phyloP scores from a whole-genome alignment of 2,329 filamentous ascomycete genomes.

The Aplosporella prunicola region DNA sequence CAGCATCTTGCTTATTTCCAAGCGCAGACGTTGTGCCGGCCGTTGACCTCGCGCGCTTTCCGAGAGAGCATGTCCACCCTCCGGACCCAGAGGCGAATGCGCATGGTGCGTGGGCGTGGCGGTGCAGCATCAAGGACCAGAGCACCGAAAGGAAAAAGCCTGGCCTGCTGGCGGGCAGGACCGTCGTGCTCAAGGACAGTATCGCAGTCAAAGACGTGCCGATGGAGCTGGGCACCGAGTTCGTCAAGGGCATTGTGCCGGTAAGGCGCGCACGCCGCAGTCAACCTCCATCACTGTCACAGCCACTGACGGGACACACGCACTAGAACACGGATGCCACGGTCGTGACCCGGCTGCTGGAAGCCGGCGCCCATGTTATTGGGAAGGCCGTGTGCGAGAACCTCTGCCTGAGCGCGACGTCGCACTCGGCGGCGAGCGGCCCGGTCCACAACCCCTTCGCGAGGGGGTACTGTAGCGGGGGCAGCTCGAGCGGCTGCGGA shows the following conservation, averaged over 20 bases:
- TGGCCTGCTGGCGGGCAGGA: slow-evolving; percentile 29
- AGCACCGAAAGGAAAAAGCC: slow-evolving; percentile 6
- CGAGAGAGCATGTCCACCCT: slow-evolving; percentile 17
- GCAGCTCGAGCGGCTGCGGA: slow-evolving; percentile 41
- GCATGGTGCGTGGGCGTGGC: slow-evolving; percentile 37
- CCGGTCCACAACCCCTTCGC: slow-evolving; percentile 38
- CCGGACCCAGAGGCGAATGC: slow-evolving; percentile 18
- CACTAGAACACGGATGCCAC: slow-evolving; percentile 20
- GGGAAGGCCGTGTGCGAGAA: slow-evolving; percentile 27
- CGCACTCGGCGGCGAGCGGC: slow-evolving; percentile 30
- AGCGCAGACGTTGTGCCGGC: slow-evolving; percentile 23
- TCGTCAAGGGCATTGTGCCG: slow-evolving; percentile 17
- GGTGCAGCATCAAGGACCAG: slow-evolving; percentile 27
- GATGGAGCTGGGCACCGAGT: slow-evolving; percentile 23
- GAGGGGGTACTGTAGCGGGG: slow-evolving; percentile 40
- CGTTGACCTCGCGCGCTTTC: slow-evolving; percentile 26
- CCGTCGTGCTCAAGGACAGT: slow-evolving; percentile 24
- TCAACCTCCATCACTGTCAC: not conserved
- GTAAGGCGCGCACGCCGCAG: slow-evolving; percentile 8
- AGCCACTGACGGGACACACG: not conserved
- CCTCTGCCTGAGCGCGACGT: slow-evolving; percentile 23
- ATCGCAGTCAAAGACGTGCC: slow-evolving; percentile 24
- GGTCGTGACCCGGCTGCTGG: slow-evolving; percentile 21
- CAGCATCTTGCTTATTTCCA: not conserved
- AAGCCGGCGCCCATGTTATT: slow-evolving; percentile 19